Conservation (phyloP, 2,329 filamentous ascomycete species). For the Penicillium sp. region DNA sequence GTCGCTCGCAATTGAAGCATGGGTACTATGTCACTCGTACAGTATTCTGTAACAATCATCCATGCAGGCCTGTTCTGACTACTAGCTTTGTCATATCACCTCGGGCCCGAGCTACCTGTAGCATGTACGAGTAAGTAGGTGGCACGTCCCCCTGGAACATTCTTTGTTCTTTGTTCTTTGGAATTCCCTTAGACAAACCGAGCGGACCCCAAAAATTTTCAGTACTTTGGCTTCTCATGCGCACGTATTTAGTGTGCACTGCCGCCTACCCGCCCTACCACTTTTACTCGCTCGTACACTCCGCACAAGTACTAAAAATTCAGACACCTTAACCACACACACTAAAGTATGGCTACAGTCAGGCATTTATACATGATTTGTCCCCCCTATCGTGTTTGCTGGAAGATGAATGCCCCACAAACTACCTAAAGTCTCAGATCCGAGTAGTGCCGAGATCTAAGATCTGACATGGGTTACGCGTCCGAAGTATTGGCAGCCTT, state of each 20-base stretch:
- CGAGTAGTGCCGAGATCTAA: too few species aligned
- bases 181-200: not conserved
- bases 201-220: too few species aligned
- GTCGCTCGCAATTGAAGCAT: too few species aligned
- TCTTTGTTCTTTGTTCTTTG: not conserved
- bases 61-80: not conserved
- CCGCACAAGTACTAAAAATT: not conserved
- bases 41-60: not conserved
- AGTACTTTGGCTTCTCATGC: too few species aligned
- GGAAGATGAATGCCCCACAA: not conserved
- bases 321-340: not conserved
- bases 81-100: not conserved
- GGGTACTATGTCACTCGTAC: not conserved
- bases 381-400: not conserved
- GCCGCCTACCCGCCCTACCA: not conserved
- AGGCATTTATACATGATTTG: not conserved
- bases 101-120: not conserved
- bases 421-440: not conserved
- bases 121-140: not conserved
- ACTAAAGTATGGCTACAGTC: not conserved
- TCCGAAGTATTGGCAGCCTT: too few species aligned
- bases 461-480: too few species aligned
- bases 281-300: not conserved
- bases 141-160: not conserved
- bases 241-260: not conserved